Base-by-base conservation (phyloP, 1,139 yeast genomes). In the Debaryomyces robertsiae region DNA sequence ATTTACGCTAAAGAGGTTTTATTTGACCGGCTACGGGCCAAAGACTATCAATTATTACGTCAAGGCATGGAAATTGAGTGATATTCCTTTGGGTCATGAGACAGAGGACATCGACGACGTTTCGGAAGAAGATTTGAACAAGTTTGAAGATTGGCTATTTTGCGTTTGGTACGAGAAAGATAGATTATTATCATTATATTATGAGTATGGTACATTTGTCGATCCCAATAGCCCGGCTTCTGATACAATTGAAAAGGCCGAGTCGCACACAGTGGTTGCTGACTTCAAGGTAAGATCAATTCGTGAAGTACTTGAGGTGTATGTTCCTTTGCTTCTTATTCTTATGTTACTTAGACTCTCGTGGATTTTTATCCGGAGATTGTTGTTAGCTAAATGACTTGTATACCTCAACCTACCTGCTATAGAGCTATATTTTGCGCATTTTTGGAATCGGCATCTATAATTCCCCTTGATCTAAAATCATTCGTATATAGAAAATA, bases 111-210 rank as follows among this genome's bases (percentile, higher is more conserved):
- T 73, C 7, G 79, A 72, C 40, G 75, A 74, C 32, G 79, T 75
- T 28, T 61, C 57, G 7, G 61, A 57, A 2, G 76, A 69, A 40
- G 71, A 66, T 41, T 60, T 75, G 50, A 54, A 61, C 35, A 47
- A 46, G 10, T 90, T 93, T 57, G 89, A 84, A 44, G 63, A 73
- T 23, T 93, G 98, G 98, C 62, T 93, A 36, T 74, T 72, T 47
- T 64, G 74, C 2, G 64, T 79, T n/a, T 93, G 98, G 98, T 59
- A 68, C 32, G 84, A 81, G 47, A 93, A 93, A 60, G 98, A 93
- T 60, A 63, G 61, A 35, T 60, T 84, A 42, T 69, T 93, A 79
- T 80, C 75, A 10, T 57, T 63, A 27, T 87, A 78, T 54, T 83
- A 80, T 54, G 57, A 65, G 23, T 65, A 70, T 3, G 95, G 95